Evolutionary conservation across 176 grass and related monocot genomes (phyloP).

Genomic region (sorghum (Sorghum bicolor)): Sorghum_bicolor_NCBIv3 NC_012876.2:63692001-63692500

Average conservation of each 20-base stretch:
- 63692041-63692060: background rate
- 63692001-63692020: constrained; percentile 19
- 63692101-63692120: constrained; percentile 90
- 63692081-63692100: constrained; percentile 93
- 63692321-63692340: background rate
- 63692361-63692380: background rate
- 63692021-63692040: background rate
- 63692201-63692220: background rate
- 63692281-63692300: background rate
- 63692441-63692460: no score
- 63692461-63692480: no score
- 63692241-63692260: background rate
- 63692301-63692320: background rate
- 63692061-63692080: constrained; percentile 49
- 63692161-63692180: background rate
- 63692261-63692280: background rate
- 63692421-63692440: no score
- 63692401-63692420: background rate
- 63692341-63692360: background rate
- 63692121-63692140: constrained; percentile 76
- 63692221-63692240: background rate
- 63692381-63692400: background rate
- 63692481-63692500: no score
- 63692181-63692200: background rate
- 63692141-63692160: constrained; percentile 60